Conservation (phyloP, 2,329 filamentous ascomycete genomes). For the Pseudopyricularia javanii region DNA sequence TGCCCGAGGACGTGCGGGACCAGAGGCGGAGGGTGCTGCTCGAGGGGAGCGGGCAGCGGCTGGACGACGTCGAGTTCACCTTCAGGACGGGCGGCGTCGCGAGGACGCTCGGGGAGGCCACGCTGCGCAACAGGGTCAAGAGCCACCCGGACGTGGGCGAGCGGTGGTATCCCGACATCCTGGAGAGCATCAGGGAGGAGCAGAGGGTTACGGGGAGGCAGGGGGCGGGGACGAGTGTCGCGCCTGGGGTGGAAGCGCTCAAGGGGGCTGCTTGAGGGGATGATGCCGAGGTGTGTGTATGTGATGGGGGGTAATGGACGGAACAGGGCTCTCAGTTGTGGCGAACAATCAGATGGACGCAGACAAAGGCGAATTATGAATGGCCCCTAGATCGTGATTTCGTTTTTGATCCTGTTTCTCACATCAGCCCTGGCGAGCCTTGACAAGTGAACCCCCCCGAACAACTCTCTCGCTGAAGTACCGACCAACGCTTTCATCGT, state of each 20-base stretch:
- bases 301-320: too few species aligned
- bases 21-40: constrained; percentile 43
- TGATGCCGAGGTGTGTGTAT: neutral
- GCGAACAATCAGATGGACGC: neutral
- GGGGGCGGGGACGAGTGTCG: constrained; percentile 13
- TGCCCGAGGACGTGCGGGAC: constrained; percentile 50
- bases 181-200: constrained; percentile 44
- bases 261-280: constrained; percentile 10
- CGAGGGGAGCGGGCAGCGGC: constrained; percentile 39
- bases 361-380: neutral
- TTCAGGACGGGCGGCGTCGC: constrained; percentile 59
- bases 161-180: constrained; percentile 60
- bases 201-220: constrained; percentile 27
- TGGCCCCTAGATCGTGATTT: neutral
- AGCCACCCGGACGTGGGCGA: constrained; percentile 80
- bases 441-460: neutral
- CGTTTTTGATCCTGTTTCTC: constrained; percentile 1
- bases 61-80: constrained; percentile 78
- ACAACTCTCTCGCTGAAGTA: neutral
- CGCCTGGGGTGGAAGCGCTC: constrained; percentile 7
- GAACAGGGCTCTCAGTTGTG: neutral
- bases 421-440: neutral
- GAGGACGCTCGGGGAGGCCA: constrained; percentile 67
- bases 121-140: constrained; percentile 72
- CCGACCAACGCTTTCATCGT: neutral